Percentiles rank a stretch among this genome's conserved stretches.
phyloP scores from a whole-genome alignment of 208 protist genomes.

The Acanthamoeba triangularis region DNA sequence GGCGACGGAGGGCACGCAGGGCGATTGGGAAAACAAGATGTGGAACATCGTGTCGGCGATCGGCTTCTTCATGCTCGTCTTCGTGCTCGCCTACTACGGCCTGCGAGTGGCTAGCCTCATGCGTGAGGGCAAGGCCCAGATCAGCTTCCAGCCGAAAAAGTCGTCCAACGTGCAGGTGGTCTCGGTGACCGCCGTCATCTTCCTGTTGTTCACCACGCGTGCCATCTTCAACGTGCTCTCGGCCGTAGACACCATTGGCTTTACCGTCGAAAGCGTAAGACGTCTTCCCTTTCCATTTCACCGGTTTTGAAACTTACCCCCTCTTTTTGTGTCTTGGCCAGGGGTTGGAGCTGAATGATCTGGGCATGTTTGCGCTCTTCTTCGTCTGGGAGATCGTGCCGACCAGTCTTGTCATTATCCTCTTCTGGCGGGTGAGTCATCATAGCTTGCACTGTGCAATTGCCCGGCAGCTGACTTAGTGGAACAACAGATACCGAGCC shows the following conservation, averaged over 20 bases:
- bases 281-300: neutral
- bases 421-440: conserved; percentile 48
- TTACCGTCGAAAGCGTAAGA: conserved; percentile 50
- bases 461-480: too few relatives aligned
- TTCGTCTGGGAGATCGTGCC: conserved; percentile 68
- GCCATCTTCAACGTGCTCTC: conserved; percentile 27
- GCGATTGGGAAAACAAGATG: conserved; percentile 32
- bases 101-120: conserved; percentile 1
- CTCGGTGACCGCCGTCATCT: conserved; percentile 44
- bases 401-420: conserved; percentile 22
- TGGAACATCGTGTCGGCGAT: conserved; percentile 48
- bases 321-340: neutral
- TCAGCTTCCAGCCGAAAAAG: conserved; percentile 40
- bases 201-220: conserved; percentile 27
- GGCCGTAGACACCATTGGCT: neutral
- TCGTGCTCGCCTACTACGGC: conserved; percentile 42
- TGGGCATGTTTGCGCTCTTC: conserved; percentile 38
- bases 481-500: neutral
- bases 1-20: neutral
- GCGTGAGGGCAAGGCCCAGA: neutral
- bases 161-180: conserved; percentile 31
- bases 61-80: conserved; percentile 26
- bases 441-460: too few relatives aligned
- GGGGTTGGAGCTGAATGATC: conserved; percentile 13
- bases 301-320: neutral